phyloP scores from a whole-genome alignment of 805 yeast genomes.

The Saccharomycopsis fibuligera region DNA sequence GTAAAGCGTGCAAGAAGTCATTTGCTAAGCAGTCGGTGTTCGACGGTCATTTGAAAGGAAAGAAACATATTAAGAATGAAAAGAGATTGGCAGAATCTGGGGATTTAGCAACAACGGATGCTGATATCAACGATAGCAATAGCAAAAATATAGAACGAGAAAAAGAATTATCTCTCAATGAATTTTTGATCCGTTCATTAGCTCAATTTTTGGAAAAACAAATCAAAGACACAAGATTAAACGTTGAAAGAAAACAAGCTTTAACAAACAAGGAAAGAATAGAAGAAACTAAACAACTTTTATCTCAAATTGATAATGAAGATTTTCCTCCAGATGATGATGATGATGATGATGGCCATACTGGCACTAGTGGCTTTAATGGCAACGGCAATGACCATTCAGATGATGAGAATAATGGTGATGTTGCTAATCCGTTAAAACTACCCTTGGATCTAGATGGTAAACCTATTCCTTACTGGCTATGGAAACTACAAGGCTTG shows the following conservation, averaged over 20 bases:
- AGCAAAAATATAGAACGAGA: slow-evolving; percentile 14
- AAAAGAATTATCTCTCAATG: slow-evolving; percentile 28
- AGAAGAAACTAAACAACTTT: slow-evolving; percentile 43
- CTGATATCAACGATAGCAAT: not conserved
- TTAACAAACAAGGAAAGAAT: slow-evolving; percentile 65
- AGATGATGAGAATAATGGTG: slow-evolving; percentile 30
- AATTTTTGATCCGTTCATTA: slow-evolving; percentile 35
- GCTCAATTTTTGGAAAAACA: slow-evolving; percentile 34
- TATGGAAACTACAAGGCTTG: slow-evolving; percentile 83
- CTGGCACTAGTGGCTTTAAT: slow-evolving; percentile 9
- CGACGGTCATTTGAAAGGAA: slow-evolving; percentile 64
- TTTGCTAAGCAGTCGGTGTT: slow-evolving; percentile 64
- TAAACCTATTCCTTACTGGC: slow-evolving; percentile 88
- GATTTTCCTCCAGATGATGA: slow-evolving; percentile 24
- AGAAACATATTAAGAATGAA: slow-evolving; percentile 58
- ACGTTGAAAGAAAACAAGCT: slow-evolving; percentile 58
- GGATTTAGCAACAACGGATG: not conserved
- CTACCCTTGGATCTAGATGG: slow-evolving; percentile 87
- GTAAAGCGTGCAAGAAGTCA: slow-evolving; percentile 55
- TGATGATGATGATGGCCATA: slow-evolving; percentile 16
- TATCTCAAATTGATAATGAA: slow-evolving; percentile 28
- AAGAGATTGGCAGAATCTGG: slow-evolving; percentile 14
- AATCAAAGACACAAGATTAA: slow-evolving; percentile 46
- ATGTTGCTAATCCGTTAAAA: slow-evolving; percentile 42
- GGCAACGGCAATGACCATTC: slow-evolving; percentile 26